phyloP scores from a whole-genome alignment of 2,329 filamentous ascomycete genomes.

The Cladophialophora exuberans region DNA sequence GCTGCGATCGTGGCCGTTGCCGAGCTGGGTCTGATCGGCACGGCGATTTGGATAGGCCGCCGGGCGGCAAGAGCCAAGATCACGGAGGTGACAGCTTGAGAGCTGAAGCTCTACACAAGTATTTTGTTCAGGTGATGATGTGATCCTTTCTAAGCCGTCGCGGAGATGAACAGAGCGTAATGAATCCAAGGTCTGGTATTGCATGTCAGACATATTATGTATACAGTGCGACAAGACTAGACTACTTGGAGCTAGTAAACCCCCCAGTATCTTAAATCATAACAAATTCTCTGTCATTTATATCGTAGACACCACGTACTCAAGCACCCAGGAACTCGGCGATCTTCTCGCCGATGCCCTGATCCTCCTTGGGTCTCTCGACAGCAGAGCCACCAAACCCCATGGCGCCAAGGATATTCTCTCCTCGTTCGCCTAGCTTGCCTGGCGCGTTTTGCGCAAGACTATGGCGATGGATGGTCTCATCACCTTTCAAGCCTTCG shows the following conservation, averaged over 20 bases:
- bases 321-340: conserved; percentile 15
- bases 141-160: too few relatives aligned
- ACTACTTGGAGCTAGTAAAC: too few relatives aligned
- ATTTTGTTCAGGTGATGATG: too few relatives aligned
- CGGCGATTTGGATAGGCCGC: conserved; percentile 32
- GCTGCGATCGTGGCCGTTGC: conserved; percentile 37
- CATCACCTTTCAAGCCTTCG: not conserved
- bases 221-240: too few relatives aligned
- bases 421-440: conserved; percentile 6
- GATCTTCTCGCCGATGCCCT: conserved; percentile 23
- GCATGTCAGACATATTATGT: too few relatives aligned
- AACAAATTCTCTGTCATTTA: too few relatives aligned
- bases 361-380: conserved; percentile 22
- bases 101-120: too few relatives aligned
- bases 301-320: too few relatives aligned
- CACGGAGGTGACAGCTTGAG: conserved; percentile 4
- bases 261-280: too few relatives aligned
- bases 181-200: too few relatives aligned
- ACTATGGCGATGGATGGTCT: not conserved
- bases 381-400: conserved; percentile 16
- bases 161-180: too few relatives aligned
- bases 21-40: conserved; percentile 36
- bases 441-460: conserved; percentile 19
- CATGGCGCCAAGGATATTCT: conserved; percentile 13
- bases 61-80: conserved; percentile 1